Conservation (phyloP, 108 stramenopile species). For the Pseudonitzschia pungens region DNA sequence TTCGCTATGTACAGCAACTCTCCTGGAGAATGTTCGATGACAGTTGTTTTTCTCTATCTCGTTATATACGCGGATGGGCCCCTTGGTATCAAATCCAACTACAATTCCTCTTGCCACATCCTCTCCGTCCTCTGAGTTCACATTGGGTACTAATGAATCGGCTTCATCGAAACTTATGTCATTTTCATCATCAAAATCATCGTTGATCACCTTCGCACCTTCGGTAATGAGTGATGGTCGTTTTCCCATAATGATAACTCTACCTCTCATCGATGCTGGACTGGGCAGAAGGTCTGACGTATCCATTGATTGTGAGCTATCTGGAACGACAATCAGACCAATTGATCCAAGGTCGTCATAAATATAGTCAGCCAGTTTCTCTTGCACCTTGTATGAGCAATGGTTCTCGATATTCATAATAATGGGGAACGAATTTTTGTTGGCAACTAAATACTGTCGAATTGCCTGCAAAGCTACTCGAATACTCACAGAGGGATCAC, state of each 20-base stretch:
- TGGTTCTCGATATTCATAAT: slow-evolving; percentile 95
- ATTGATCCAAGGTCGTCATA: slow-evolving; percentile 47
- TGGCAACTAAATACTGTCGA: slow-evolving; percentile 43
- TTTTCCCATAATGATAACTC: slow-evolving; percentile 80
- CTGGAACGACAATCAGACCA: slow-evolving; percentile 47
- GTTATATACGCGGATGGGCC: slow-evolving; percentile 46
- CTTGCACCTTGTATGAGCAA: slow-evolving; percentile 79
- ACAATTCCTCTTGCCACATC: slow-evolving; percentile 50
- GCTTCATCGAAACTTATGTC: slow-evolving; percentile 26
- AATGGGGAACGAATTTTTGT: slow-evolving; percentile 79
- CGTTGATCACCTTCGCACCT: slow-evolving; percentile 57
- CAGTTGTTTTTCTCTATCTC: slow-evolving; percentile 14
- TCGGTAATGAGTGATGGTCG: slow-evolving; percentile 42
- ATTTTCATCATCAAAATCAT: slow-evolving; percentile 82
- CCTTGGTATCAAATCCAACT: slow-evolving; percentile 59
- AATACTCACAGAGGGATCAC: slow-evolving; percentile 31
- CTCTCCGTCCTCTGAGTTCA: slow-evolving; percentile 43
- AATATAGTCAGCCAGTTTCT: slow-evolving; percentile 70
- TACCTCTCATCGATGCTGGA: slow-evolving; percentile 72
- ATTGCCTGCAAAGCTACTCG: slow-evolving; percentile 49
- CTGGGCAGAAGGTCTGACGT: slow-evolving; percentile 56
- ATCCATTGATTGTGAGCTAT: slow-evolving; percentile 30
- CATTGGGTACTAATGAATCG: slow-evolving; percentile 15
- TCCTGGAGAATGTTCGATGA: slow-evolving; percentile 29
- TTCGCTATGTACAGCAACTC: slow-evolving; percentile 39